Conservation (phyloP, 2,329 filamentous ascomycete species). For the Penicillium psychrosexuale region DNA sequence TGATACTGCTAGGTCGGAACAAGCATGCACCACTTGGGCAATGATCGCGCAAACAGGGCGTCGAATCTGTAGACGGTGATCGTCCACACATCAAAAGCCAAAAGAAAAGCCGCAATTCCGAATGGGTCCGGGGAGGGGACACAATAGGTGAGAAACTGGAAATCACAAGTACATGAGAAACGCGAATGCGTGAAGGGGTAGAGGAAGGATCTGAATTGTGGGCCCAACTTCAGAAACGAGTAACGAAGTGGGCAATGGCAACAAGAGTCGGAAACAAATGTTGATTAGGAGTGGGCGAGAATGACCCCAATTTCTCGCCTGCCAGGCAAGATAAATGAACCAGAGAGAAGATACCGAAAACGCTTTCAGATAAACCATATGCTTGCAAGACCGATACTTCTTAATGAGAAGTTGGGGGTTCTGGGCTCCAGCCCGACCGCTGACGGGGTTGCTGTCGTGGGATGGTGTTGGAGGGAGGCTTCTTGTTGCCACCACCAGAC, state of each 20-base stretch:
- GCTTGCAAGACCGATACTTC: not conserved
- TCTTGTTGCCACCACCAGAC: conserved; percentile 27
- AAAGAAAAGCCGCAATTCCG: not conserved
- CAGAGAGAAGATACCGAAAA: conserved; percentile 1
- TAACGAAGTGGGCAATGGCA: not conserved
- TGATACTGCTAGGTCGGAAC: conserved; percentile 5
- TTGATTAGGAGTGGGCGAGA: not conserved
- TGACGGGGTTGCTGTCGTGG: not conserved
- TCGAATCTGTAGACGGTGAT: not conserved
- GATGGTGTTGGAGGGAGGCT: conserved; percentile 7
- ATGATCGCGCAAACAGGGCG: conserved; percentile 1
- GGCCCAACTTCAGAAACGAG: not conserved
- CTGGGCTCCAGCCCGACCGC: not conserved
- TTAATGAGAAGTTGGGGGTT: not conserved
- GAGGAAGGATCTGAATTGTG: not conserved
- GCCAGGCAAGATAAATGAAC: not conserved
- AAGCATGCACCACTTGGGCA: conserved; percentile 4
- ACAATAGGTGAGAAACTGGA: not conserved
- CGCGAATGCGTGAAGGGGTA: not conserved
- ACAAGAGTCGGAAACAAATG: not conserved
- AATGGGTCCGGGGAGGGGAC: not conserved
- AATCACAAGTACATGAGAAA: conserved; percentile 1
- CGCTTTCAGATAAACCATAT: conserved; percentile 1
- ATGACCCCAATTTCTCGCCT: not conserved
- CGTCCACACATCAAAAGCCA: conserved; percentile 6